Evolutionary conservation across 371 early-diverging fungal genomes (phyloP).

Genomic region (Haplosporangium sp.): DNA sequence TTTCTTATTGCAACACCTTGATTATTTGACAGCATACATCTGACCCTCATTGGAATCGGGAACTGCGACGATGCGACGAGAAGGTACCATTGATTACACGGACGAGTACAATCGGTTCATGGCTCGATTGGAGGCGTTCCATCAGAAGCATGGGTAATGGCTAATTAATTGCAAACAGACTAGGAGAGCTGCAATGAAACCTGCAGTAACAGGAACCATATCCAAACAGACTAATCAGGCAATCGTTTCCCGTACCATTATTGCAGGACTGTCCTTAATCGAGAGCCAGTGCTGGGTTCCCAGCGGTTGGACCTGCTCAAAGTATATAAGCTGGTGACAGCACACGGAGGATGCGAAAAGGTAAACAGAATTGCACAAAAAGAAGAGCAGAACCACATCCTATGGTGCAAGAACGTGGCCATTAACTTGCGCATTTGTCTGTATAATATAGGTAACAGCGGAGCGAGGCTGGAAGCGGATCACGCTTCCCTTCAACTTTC

Average conservation of each 20-base stretch:
- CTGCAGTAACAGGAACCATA: too few species aligned
- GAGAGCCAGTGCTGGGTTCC: slow-evolving; percentile 85
- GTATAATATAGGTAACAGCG: slow-evolving; percentile 67
- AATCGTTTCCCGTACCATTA: neutral
- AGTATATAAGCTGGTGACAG: slow-evolving; percentile 77
- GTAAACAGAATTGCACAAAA: slow-evolving; percentile 44
- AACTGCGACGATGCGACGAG: slow-evolving; percentile 46
- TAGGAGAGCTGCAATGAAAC: neutral
- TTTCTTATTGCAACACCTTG: too few species aligned
- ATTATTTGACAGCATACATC: too few species aligned
- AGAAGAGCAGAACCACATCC: too few species aligned
- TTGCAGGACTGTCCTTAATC: slow-evolving; percentile 72
- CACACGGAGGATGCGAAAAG: slow-evolving; percentile 83
- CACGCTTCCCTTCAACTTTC: slow-evolving; percentile 81
- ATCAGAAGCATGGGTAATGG: slow-evolving; percentile 75
- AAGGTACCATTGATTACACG: slow-evolving; percentile 79
- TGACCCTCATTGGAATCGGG: too few species aligned
- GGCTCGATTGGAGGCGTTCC: slow-evolving; percentile 76
- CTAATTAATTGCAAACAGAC: neutral
- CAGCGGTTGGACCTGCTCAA: slow-evolving; percentile 78
- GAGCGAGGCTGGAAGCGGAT: slow-evolving; percentile 86
- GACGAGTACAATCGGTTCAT: slow-evolving; percentile 81
- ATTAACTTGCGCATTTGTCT: neutral
- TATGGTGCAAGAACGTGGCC: neutral
- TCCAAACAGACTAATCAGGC: neutral